phyloP scores from a whole-genome alignment of 768 basidiomycete genomes.

The Auriscalpium vulgare region DNA sequence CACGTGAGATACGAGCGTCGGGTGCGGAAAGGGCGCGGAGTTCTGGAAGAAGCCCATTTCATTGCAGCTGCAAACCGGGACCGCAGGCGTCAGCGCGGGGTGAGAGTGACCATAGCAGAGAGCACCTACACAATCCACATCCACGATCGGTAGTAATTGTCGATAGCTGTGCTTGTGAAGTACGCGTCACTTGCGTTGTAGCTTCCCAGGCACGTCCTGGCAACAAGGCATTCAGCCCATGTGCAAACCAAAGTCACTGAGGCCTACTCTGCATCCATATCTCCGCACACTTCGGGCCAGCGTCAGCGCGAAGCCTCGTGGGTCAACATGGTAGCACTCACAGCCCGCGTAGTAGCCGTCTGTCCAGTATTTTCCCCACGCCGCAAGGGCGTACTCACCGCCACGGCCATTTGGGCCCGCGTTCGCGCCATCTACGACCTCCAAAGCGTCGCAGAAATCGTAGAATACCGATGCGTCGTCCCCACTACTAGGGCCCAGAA shows the following conservation, averaged over 20 bases:
- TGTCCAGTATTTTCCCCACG: slow-evolving; percentile 57
- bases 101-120: neutral
- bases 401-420: slow-evolving; percentile 54
- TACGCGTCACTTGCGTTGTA: slow-evolving; percentile 30
- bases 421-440: slow-evolving; percentile 47
- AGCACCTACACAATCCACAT: slow-evolving; percentile 53
- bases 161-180: slow-evolving; percentile 48
- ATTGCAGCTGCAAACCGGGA: slow-evolving; percentile 41
- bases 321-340: slow-evolving; percentile 23
- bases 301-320: neutral
- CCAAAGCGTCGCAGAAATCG: slow-evolving; percentile 61
- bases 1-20: neutral
- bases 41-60: slow-evolving; percentile 44
- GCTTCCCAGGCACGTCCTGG: slow-evolving; percentile 33
- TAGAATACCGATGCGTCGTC: slow-evolving; percentile 38
- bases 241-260: too few relatives aligned
- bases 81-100: neutral
- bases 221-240: slow-evolving; percentile 25
- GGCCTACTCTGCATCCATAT: slow-evolving; percentile 18
- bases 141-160: slow-evolving; percentile 59
- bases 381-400: slow-evolving; percentile 47
- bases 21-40: neutral
- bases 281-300: slow-evolving; percentile 42
- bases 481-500: slow-evolving; percentile 47
- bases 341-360: slow-evolving; percentile 34